Evolutionary conservation across 805 yeast genomes (phyloP), one percentile per base, ranked within the genome.

Genomic region (Saturnispora serradocipensis): DNA sequence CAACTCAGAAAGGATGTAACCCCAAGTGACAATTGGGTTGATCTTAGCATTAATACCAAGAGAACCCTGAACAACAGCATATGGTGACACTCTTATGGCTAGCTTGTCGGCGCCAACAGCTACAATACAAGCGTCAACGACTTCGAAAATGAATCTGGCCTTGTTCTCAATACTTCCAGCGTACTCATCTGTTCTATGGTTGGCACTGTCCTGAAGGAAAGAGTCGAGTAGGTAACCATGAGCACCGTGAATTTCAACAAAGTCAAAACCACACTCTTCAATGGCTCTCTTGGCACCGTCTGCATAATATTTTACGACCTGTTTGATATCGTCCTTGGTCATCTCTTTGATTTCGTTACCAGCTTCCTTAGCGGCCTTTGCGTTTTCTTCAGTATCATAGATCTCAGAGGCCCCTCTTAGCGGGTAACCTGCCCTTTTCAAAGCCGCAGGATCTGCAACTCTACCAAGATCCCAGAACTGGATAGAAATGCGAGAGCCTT

Each of bases 81-180:
- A 70, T n/a, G 81, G 81, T 15, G 81, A 73, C 16, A 77, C 58
- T 56, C 86, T 68, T 49, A 80, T 59, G 40, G 74, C 81, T 43
- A 73, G 64, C 49, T 67, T 72, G 5, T 71, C 71, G 20, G 76
- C 71, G 48, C 88, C 88, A 55, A n/a, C n/a, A n/a, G n/a, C n/a
- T n/a, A n/a, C n/a, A n/a, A n/a, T n/a, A n/a, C n/a, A n/a, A n/a
- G 76, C 71, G 48, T 87, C 88, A 55, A 82, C 64, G 2, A 75
- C 79, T 7, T 66, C 75, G 30, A 74, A 58, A 3, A 66, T 55
- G 43, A 74, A 65, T 49, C 70, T 67, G n/a, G 71, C 66, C 49
- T 75, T 63, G 55, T 71, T 75, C 56, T 74, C 76, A 51, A 69
- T 67, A 3, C 70, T 62, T 0, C 74, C 74, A 49, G 77, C 77